Conservation (phyloP, 169 alveolate species). For the Plasmodium cynomolgi region DNA sequence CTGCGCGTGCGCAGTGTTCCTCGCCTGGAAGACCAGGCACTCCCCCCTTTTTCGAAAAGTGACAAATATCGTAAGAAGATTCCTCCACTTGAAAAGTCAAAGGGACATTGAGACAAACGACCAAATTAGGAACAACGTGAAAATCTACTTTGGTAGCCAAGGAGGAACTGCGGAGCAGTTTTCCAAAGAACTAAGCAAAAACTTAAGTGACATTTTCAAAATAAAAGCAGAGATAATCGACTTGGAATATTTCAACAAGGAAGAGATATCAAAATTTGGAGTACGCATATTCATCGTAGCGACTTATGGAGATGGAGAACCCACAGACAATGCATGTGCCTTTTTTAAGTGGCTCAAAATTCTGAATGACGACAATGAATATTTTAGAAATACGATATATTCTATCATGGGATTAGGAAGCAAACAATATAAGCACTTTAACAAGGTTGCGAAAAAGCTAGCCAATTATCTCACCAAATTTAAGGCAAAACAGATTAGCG, state of each 20-base stretch:
- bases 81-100: background rate
- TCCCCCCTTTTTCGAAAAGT: background rate
- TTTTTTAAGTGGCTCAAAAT: slow-evolving; percentile 80
- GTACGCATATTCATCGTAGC: slow-evolving; percentile 80
- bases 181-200: slow-evolving; percentile 69
- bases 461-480: slow-evolving; percentile 69
- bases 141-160: slow-evolving; percentile 81
- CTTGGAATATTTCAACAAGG: slow-evolving; percentile 76
- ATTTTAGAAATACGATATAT: slow-evolving; percentile 65
- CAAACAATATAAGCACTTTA: slow-evolving; percentile 80
- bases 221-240: slow-evolving; percentile 69
- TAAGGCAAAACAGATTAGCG: slow-evolving; percentile 76
- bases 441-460: slow-evolving; percentile 80
- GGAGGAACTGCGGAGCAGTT: slow-evolving; percentile 81
- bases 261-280: slow-evolving; percentile 55
- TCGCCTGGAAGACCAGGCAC: background rate
- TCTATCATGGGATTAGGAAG: slow-evolving; percentile 86
- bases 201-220: slow-evolving; percentile 41
- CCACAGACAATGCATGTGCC: slow-evolving; percentile 86
- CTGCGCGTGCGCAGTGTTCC: background rate
- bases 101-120: background rate
- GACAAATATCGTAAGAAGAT: background rate
- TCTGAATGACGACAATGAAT: slow-evolving; percentile 32
- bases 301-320: slow-evolving; percentile 89
- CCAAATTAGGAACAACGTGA: slow-evolving; percentile 50